Evolutionary conservation across 1,284 basidiomycete species (phyloP), one percentile per base, ranked within the genome.

Genomic region (Inonotus hispidus): DNA sequence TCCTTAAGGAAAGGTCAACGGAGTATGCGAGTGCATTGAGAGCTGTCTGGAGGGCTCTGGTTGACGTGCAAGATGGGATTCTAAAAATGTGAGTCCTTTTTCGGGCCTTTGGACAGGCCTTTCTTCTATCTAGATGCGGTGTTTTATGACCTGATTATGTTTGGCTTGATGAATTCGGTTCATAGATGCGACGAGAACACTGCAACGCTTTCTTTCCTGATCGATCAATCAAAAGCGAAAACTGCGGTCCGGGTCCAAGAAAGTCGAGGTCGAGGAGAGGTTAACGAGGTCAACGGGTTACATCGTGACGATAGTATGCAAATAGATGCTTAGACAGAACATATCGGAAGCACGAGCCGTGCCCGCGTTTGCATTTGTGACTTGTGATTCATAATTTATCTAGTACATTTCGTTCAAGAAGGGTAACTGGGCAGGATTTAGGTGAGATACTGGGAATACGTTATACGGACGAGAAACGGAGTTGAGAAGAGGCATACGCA

Each of bases 21-120:
- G 92, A 95, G 74, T 86, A 90, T 73, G 93, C 93, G 6, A 90
- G 92, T 65, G 87, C 91, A 29, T 85, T 97, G 66, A 77, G 95
- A 63, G 82, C 82, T 21, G 74, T 95, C 63, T 91, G 94, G 70
- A 94, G 92, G 73, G 87, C 86, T 5, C 73, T 98, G 58, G 79
- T 81, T 58, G 92, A 90, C 53, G 87, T 86, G 56, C 89, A 95
- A 74, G 79, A 81, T 66, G 84, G 84, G 53, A 84, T 98, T 61
- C 85, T 90, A 1, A 87, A 81, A 70, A 68, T 95, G 93, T 95
- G 72, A 79, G 92, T 84, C 23, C 52, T 35, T 10, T 59, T 27
- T 63, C 56, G 14, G n/a, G n/a, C n/a, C n/a, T n/a, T n/a, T n/a
- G n/a, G n/a, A n/a, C n/a, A n/a, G n/a, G n/a, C n/a, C n/a, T n/a